Percentiles rank a stretch among this genome's conserved stretches.
phyloP scores from a whole-genome alignment of 345 rosid species.

The Populus nigra region DNA sequence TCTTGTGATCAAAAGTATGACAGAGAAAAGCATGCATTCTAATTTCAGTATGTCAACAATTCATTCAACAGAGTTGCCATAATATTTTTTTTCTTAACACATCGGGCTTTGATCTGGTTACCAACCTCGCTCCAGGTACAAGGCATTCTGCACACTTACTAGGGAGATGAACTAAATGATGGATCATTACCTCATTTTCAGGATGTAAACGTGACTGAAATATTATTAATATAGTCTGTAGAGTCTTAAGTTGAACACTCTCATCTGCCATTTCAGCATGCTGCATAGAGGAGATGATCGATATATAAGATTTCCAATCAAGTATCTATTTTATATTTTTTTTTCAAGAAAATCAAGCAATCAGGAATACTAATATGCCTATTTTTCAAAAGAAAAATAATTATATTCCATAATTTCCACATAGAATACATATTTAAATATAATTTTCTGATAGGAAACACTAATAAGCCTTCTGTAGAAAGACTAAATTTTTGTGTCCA shows the following conservation, averaged over 20 bases:
- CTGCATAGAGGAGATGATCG: constrained; percentile 44
- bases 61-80: neutral
- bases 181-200: constrained; percentile 64
- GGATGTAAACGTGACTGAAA: constrained; percentile 93
- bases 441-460: neutral
- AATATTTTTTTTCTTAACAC: neutral
- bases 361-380: too few relatives aligned
- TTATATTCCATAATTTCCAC: neutral
- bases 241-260: constrained; percentile 85
- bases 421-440: neutral
- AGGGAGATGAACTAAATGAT: constrained; percentile 17
- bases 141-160: constrained; percentile 10
- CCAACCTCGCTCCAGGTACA: constrained; percentile 1
- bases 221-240: constrained; percentile 88
- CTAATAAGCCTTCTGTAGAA: neutral
- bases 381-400: neutral
- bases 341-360: neutral
- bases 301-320: constrained; percentile 12
- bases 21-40: neutral
- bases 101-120: constrained; percentile 1
- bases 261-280: constrained; percentile 96
- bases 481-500: neutral
- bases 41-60: neutral
- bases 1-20: neutral
- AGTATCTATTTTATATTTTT: neutral